Base-by-base conservation (phyloP, 306 rosid species). In the Canavalia ensiformis region DNA sequence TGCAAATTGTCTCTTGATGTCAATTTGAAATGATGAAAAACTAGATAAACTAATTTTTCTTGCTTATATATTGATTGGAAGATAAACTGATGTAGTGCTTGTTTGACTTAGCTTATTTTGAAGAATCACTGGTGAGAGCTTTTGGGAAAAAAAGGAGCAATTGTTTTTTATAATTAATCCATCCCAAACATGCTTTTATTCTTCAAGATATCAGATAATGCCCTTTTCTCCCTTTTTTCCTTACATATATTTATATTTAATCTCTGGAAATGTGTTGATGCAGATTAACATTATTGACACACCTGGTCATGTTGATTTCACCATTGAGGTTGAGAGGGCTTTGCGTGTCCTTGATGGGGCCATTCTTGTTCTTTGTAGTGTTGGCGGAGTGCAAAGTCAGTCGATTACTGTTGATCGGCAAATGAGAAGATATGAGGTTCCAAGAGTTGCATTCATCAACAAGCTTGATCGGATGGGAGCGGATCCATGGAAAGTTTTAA, bases 401-500 rank as follows among this genome's bases (percentile, higher is more conserved):
- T 95, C 99, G 18, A 95, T 95, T 64, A 93, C 99, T 12, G 98
- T 95, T 82, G 98, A 95, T 90, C 80, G 99, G 74, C 99, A 95
- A 86, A 95, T 95, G 99, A 93, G 91, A 85, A 87, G 98, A 89
- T 95, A 93, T 4, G 98, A 93, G 49, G 99, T 95, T 85, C 99
- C 99, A 41, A 88, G 97, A 83, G 73, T 95, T 86, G 99, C 99
- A 76, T 95, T 95, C 82, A 93, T 95, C 56, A 95, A 95, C 85
- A 95, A 95, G 84, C 98, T 95, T 54, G 99, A 95, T 74, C 88
- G 99, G 77, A 95, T 95, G 99, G 99, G 99, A 86, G 99, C 99
- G 35, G 99, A 95, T 87, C 99, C 99, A 2, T 95, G 96, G 96
- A 95, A 93, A 88, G 99, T 95, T 65, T 84, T 95, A 85, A 92